Percentiles rank a stretch among this genome's conserved stretches.
Evolutionary conservation across 1,139 yeast genomes (phyloP).

Genomic region (Lodderomyces jiufengensis): DNA sequence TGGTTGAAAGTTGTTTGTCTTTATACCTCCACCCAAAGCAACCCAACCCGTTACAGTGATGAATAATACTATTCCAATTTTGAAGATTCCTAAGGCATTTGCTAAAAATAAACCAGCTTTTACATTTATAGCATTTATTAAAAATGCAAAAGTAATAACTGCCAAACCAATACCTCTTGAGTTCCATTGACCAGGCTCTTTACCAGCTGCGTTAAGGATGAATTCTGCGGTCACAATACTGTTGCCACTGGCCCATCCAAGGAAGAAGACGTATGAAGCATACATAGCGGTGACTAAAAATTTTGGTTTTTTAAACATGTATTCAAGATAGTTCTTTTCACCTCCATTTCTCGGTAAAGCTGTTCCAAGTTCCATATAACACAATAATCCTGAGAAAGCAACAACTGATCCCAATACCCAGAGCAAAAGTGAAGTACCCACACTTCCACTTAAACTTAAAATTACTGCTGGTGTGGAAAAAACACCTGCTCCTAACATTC

Average conservation of each 20-base stretch:
- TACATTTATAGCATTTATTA: slow-evolving; percentile 59
- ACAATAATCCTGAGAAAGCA: slow-evolving; percentile 70
- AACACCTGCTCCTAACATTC: slow-evolving; percentile 88
- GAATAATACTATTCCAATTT: slow-evolving; percentile 61
- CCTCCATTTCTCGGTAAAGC: slow-evolving; percentile 87
- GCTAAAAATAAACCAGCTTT: slow-evolving; percentile 67
- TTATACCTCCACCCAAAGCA: slow-evolving; percentile 69
- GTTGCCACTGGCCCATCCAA: slow-evolving; percentile 87
- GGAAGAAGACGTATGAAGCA: slow-evolving; percentile 68
- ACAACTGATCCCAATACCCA: slow-evolving; percentile 74
- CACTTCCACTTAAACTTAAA: slow-evolving; percentile 64
- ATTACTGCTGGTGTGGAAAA: slow-evolving; percentile 84
- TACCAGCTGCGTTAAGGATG: slow-evolving; percentile 65
- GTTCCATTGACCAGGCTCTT: slow-evolving; percentile 67
- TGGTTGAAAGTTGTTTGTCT: slow-evolving; percentile 42
- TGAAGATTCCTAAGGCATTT: slow-evolving; percentile 68
- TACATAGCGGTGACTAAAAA: slow-evolving; percentile 72
- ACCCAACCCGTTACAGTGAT: slow-evolving; percentile 80
- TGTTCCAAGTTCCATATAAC: slow-evolving; percentile 81
- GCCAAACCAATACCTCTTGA: slow-evolving; percentile 74
- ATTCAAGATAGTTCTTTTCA: slow-evolving; percentile 79
- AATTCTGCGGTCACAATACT: slow-evolving; percentile 50
- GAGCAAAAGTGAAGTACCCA: slow-evolving; percentile 66
- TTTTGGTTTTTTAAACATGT: slow-evolving; percentile 64
- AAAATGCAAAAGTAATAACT: slow-evolving; percentile 68